Percentiles rank a stretch among this genome's conserved stretches.
Evolutionary conservation across 345 rosid species (phyloP).

Genomic region (Psidium friedrichsthalianum): DNA sequence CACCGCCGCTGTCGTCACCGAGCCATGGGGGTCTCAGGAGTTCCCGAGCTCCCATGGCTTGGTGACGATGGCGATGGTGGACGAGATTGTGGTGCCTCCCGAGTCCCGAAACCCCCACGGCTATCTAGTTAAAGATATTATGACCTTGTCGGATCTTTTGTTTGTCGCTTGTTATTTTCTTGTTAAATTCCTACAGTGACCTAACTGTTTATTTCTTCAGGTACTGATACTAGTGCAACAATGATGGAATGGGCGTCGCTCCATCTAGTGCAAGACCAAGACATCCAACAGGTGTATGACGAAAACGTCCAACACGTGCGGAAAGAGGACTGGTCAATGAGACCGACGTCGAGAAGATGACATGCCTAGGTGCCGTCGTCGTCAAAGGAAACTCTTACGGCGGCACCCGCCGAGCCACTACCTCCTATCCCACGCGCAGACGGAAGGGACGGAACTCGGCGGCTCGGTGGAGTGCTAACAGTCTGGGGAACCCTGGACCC

Average conservation of each 20-base stretch:
- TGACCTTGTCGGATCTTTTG: not conserved
- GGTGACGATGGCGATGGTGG: too few species aligned
- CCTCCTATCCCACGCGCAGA: conserved; percentile 62
- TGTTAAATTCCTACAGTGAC: not conserved
- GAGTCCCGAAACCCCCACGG: too few species aligned
- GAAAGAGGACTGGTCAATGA: conserved; percentile 42
- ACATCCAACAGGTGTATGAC: conserved; percentile 48
- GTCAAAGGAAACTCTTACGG: conserved; percentile 79
- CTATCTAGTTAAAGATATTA: not conserved
- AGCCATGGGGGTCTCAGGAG: too few species aligned
- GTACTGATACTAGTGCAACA: conserved; percentile 78
- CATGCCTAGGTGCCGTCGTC: conserved; percentile 47
- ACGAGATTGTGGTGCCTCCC: too few species aligned
- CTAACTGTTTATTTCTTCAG: not conserved
- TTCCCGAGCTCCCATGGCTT: too few species aligned
- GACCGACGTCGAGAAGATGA: conserved; percentile 61
- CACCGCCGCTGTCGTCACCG: too few species aligned
- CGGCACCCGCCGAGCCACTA: conserved; percentile 96
- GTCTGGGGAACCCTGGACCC: conserved; percentile 90
- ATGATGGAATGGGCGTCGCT: conserved; percentile 72
- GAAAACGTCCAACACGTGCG: conserved; percentile 52
- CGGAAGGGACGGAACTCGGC: conserved; percentile 53
- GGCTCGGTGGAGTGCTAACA: conserved; percentile 87
- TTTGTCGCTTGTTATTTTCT: not conserved
- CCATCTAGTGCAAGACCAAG: conserved; percentile 56